Evolutionary conservation across 2,329 filamentous ascomycete species (phyloP).

Genomic region (Podosphaera xanthii): DNA sequence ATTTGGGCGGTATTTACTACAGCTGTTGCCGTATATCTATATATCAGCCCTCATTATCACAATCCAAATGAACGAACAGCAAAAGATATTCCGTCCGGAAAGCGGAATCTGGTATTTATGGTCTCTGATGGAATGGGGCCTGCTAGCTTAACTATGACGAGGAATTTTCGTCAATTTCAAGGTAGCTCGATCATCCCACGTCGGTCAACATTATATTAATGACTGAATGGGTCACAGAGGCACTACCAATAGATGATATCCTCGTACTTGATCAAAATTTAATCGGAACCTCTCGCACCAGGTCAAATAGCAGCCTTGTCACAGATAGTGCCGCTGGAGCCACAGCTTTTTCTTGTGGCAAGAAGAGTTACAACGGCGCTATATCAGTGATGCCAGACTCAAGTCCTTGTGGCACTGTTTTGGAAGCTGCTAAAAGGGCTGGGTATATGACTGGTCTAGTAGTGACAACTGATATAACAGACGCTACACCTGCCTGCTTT

Average conservation of each 20-base stretch:
- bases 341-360: slow-evolving; percentile 79
- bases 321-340: slow-evolving; percentile 95
- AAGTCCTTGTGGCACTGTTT: slow-evolving; percentile 68
- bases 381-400: slow-evolving; percentile 75
- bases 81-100: slow-evolving; percentile 26
- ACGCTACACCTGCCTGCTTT: slow-evolving; percentile 91
- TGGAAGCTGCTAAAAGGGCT: slow-evolving; percentile 80
- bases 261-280: slow-evolving; percentile 70
- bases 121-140: slow-evolving; percentile 98
- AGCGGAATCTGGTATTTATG: slow-evolving; percentile 96
- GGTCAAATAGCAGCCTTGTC: slow-evolving; percentile 63
- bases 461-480: slow-evolving; percentile 83
- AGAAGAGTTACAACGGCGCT: slow-evolving; percentile 92
- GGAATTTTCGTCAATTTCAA: slow-evolving; percentile 62
- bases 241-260: slow-evolving; percentile 50
- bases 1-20: slow-evolving; percentile 68
- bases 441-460: slow-evolving; percentile 87
- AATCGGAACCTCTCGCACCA: slow-evolving; percentile 72
- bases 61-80: slow-evolving; percentile 16
- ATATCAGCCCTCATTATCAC: slow-evolving; percentile 55
- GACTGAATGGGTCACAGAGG: slow-evolving; percentile 20
- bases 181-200: slow-evolving; percentile 14
- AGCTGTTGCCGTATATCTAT: slow-evolving; percentile 52
- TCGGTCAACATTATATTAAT: background rate
- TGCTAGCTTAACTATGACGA: slow-evolving; percentile 65